phyloP scores from a whole-genome alignment of 106 monocot species.

The Amphibolis antarctica region DNA sequence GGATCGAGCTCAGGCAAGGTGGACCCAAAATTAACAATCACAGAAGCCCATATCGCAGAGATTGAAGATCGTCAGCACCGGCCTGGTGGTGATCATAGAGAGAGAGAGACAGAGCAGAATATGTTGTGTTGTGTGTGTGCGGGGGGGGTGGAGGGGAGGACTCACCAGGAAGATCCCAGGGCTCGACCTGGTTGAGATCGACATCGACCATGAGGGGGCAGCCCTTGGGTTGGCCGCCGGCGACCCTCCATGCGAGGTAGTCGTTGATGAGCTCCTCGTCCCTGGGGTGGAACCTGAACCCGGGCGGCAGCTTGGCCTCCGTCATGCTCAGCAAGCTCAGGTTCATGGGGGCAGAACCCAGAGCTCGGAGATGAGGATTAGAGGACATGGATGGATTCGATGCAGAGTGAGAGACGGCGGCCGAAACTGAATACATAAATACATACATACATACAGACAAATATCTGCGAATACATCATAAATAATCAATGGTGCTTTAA shows the following conservation, averaged over 20 bases:
- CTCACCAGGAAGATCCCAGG: conserved; percentile 86
- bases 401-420: neutral
- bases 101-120: too few species aligned
- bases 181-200: conserved; percentile 88
- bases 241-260: conserved; percentile 38
- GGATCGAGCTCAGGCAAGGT: too few species aligned
- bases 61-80: too few species aligned
- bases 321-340: conserved; percentile 60
- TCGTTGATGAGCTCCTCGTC: conserved; percentile 72
- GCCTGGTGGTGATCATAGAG: too few species aligned
- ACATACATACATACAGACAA: neutral
- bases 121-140: too few species aligned
- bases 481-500: neutral
- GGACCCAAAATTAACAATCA: too few species aligned
- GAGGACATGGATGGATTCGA: neutral
- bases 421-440: neutral
- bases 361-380: neutral
- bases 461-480: neutral
- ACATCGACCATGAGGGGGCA: conserved; percentile 44
- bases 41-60: too few species aligned
- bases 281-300: conserved; percentile 75
- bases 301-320: conserved; percentile 62
- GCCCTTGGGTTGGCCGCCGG: neutral
- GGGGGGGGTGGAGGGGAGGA: too few species aligned
- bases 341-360: conserved; percentile 7